A percentile compares a stretch with the other conserved stretches of the same genome.
phyloP scores from a whole-genome alignment of 306 rosid genomes.

The Albizia julibrissin region DNA sequence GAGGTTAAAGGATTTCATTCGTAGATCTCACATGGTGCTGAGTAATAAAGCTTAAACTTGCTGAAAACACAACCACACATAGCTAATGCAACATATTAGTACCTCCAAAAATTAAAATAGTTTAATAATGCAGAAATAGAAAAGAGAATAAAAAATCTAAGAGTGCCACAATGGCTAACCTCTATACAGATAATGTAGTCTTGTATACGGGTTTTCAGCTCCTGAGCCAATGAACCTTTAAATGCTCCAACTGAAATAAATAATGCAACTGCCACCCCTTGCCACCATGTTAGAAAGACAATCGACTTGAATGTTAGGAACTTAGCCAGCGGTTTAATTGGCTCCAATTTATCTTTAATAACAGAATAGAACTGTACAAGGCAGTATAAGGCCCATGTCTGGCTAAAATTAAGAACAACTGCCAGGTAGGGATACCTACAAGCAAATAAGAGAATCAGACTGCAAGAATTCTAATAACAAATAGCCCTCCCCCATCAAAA shows the following conservation, averaged over 20 bases:
- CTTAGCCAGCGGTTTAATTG: constrained; percentile 91
- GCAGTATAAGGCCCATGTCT: constrained; percentile 97
- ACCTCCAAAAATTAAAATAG: not conserved
- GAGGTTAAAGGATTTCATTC: not conserved
- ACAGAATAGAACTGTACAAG: constrained; percentile 97
- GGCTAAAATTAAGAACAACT: constrained; percentile 92
- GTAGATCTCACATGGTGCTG: not conserved
- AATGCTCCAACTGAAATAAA: constrained; percentile 87
- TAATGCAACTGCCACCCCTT: constrained; percentile 93
- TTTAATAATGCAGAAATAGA: constrained; percentile 6
- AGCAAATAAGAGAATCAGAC: constrained; percentile 38
- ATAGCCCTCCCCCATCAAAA: not conserved
- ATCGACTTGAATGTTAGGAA: constrained; percentile 90
- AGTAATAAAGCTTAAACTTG: not conserved
- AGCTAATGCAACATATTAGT: not conserved
- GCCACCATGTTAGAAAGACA: constrained; percentile 99
- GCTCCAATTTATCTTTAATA: constrained; percentile 80
- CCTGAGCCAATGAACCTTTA: constrained; percentile 80
- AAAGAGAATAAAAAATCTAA: constrained; percentile 10
- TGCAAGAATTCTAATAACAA: constrained; percentile 26
- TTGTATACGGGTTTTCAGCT: constrained; percentile 85
- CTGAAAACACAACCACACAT: not conserved
- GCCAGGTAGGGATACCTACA: constrained; percentile 98
- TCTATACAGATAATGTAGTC: constrained; percentile 97
- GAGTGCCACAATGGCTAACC: constrained; percentile 50